phyloP scores from a whole-genome alignment of 2,329 filamentous ascomycete genomes.

The Biscogniauxia sp. region DNA sequence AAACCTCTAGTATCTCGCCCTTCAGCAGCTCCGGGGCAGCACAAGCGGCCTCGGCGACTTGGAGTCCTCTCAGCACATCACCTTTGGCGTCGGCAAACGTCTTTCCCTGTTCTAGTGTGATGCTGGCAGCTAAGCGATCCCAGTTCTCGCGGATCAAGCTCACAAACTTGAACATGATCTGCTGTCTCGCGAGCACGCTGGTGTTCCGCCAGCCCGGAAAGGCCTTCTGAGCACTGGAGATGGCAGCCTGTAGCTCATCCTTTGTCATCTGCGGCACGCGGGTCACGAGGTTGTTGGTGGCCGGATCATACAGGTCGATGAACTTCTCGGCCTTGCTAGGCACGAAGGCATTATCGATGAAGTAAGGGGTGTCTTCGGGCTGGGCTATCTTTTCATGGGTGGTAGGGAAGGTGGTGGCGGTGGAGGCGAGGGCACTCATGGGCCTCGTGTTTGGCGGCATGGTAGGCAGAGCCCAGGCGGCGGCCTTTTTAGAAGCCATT shows the following conservation, averaged over 20 bases:
- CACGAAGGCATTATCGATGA: slow-evolving; percentile 77
- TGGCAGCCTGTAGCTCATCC: slow-evolving; percentile 70
- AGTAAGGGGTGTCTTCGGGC: slow-evolving; percentile 73
- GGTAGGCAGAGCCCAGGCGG: slow-evolving; percentile 55
- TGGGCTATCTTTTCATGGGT: slow-evolving; percentile 68
- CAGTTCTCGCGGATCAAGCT: slow-evolving; percentile 78
- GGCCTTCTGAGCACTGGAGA: slow-evolving; percentile 72
- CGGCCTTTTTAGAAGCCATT: slow-evolving; percentile 38
- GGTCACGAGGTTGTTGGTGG: slow-evolving; percentile 82
- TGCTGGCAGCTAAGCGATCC: slow-evolving; percentile 80
- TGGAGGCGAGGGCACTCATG: slow-evolving; percentile 51
- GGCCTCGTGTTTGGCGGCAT: slow-evolving; percentile 55
- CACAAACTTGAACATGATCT: slow-evolving; percentile 87
- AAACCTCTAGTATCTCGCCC: slow-evolving; percentile 79
- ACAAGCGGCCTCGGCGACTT: slow-evolving; percentile 81
- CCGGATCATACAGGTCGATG: slow-evolving; percentile 79
- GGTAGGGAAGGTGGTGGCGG: slow-evolving; percentile 62
- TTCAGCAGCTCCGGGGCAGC: slow-evolving; percentile 78
- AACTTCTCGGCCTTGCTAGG: slow-evolving; percentile 66
- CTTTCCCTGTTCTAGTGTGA: slow-evolving; percentile 86
- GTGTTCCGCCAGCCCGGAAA: slow-evolving; percentile 72
- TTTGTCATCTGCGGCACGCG: slow-evolving; percentile 80
- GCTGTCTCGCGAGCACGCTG: slow-evolving; percentile 71
- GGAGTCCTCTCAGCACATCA: slow-evolving; percentile 77
- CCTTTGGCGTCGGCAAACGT: slow-evolving; percentile 80